These are phyloP conservation scores for Paraphaeosphaeria sporulosa DNA, from an alignment of 2,329 filamentous ascomycete species.

Conservation along the genomic window DNA sequence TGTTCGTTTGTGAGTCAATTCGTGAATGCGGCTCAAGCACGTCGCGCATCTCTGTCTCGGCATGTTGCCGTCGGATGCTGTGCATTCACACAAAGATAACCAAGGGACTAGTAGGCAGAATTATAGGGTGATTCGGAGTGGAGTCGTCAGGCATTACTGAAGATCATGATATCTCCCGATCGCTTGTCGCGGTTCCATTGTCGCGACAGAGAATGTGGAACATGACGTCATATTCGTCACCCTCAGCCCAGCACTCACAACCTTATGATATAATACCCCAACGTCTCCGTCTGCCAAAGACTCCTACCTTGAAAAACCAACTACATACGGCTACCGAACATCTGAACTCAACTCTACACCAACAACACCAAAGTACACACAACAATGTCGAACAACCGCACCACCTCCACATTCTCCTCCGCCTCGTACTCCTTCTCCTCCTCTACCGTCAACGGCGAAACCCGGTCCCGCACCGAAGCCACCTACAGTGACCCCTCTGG, in stretches of 20 bases:
- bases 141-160: neutral
- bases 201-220: neutral
- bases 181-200: neutral
- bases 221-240: slow-evolving; percentile 13
- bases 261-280: neutral
- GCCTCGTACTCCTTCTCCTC: slow-evolving; percentile 34
- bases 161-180: neutral
- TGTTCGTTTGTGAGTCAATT: too few species aligned
- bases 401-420: slow-evolving; percentile 38
- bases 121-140: neutral
- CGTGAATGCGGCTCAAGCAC: too few species aligned
- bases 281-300: neutral
- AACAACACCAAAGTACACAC: neutral
- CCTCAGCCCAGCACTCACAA: neutral
- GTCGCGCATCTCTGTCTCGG: too few species aligned
- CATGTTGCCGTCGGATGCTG: too few species aligned
- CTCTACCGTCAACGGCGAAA: slow-evolving; percentile 38
- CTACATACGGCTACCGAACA: neutral
- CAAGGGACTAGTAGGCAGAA: neutral
- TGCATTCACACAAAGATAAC: neutral
- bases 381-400: slow-evolving; percentile 23
- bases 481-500: slow-evolving; percentile 38
- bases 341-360: neutral
- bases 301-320: neutral
- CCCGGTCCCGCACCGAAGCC: slow-evolving; percentile 33